Conservation (phyloP, 2,329 filamentous ascomycete species). For the Trichoderma sp. region DNA sequence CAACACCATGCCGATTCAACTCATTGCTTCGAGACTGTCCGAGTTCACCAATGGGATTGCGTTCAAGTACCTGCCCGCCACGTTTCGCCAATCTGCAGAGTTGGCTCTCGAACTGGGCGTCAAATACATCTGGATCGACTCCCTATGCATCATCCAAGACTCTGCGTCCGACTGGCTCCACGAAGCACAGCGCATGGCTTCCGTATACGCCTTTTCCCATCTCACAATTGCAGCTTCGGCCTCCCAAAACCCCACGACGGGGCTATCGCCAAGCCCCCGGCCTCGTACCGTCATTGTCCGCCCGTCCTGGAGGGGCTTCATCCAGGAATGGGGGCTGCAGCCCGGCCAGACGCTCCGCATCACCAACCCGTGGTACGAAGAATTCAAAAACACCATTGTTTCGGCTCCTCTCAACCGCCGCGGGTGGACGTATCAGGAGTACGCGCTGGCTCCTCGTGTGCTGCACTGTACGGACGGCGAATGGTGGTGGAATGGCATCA, state of each 20-base stretch:
- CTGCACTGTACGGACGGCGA: conserved; percentile 18
- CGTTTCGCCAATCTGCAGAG: conserved; percentile 1
- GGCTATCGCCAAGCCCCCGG: neutral
- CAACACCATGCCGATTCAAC: conserved; percentile 8
- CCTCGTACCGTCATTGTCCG: conserved; percentile 11
- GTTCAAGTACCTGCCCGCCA: neutral
- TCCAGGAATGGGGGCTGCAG: conserved; percentile 3
- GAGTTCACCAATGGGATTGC: neutral
- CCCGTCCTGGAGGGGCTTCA: conserved; percentile 3
- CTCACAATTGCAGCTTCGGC: conserved; percentile 15
- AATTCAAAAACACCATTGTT: conserved; percentile 8
- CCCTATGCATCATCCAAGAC: conserved; percentile 12
- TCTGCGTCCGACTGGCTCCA: conserved; percentile 14
- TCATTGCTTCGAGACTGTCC: neutral
- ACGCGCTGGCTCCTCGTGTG: conserved; percentile 8
- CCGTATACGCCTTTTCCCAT: conserved; percentile 6
- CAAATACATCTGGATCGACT: conserved; percentile 14
- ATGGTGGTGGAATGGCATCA: conserved; percentile 15
- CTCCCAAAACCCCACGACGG: conserved; percentile 5
- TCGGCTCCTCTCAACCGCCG: conserved; percentile 4
- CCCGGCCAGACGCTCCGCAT: conserved; percentile 7
- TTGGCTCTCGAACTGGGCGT: conserved; percentile 3
- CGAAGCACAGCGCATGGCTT: conserved; percentile 14
- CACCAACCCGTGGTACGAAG: conserved; percentile 9
- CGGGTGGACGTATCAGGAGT: conserved; percentile 15